Base-by-base conservation (phyloP, 306 rosid genomes). In the Quercus agrifolia region DNA sequence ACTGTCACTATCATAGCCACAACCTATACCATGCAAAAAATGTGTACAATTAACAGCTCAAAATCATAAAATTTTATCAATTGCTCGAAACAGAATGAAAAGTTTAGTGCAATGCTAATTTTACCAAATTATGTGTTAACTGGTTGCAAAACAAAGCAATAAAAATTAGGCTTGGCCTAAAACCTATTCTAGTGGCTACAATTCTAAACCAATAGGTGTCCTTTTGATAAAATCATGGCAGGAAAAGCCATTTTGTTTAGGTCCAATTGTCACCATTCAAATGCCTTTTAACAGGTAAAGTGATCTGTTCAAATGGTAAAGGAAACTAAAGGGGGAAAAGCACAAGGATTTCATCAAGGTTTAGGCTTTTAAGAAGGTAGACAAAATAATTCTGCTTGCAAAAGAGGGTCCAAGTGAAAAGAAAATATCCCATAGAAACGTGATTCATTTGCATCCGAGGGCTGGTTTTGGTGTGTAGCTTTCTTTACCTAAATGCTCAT, bases 341-440 rank as follows among this genome's bases (percentile, higher is more conserved):
- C 59, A 77, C 58, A 71, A 72, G 61, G 82, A 72, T 56, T 89
- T 86, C 75, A 87, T 86, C 74, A 71, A 41, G 30, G 74, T 89
- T 87, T 87, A 89, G 88, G 81, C 89, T 91, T 91, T 89, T 80
- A 74, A 87, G 88, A 81, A 89, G 68, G 79, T 64, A 57, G 82
- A 61, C 17, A 73, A 73, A 82, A 86, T 83, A 84, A 90, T 89
- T 87, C 86, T 82, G 82, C 23, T 72, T 74, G 71, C 70, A 44
- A 73, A 79, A 85, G 72, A 75, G 55, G 51, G 77, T 79, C 57
- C 84, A 73, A 85, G 67, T 81, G 76, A 73, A 56, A 86, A 70
- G 82, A 57, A 33, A 35, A 5, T 19, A 13, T 49, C 72, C 52
- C 11, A 68, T 13, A 21, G 25, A n/a, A 9, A 30, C 41, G 52